Conservation (phyloP, 1,284 basidiomycete species). For the Rhodotorula sp. region DNA sequence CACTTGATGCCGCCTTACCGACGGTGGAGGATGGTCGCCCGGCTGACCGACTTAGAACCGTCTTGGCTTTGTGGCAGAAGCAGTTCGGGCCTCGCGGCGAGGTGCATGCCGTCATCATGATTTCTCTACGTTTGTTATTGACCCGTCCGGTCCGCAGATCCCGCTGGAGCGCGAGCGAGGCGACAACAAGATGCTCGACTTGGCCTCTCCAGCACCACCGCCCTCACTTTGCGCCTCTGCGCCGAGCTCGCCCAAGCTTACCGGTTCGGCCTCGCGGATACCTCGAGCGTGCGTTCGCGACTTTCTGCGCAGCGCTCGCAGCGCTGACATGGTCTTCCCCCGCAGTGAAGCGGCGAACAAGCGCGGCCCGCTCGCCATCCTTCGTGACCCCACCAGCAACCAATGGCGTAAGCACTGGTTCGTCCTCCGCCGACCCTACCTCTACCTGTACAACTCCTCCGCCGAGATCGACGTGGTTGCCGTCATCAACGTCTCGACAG, state of each 20-base stretch:
- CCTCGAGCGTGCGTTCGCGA: conserved; percentile 61
- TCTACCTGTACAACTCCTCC: conserved; percentile 78
- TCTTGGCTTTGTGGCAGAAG: conserved; percentile 73
- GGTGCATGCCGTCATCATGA: conserved; percentile 54
- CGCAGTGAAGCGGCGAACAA: conserved; percentile 75
- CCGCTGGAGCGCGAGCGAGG: conserved; percentile 65
- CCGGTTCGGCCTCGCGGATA: conserved; percentile 68
- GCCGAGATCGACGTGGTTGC: conserved; percentile 75
- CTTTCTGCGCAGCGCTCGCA: too few relatives aligned
- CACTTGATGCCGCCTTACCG: conserved; percentile 46
- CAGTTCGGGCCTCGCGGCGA: conserved; percentile 71
- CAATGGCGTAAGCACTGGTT: conserved; percentile 82
- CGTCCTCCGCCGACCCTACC: conserved; percentile 84
- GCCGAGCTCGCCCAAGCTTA: conserved; percentile 59
- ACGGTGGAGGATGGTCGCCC: conserved; percentile 51
- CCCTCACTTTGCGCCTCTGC: conserved; percentile 51
- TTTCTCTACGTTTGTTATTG: background rate
- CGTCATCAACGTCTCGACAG: conserved; percentile 77
- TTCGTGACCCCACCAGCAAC: conserved; percentile 74
- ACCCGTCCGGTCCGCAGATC: conserved; percentile 57
- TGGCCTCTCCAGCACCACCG: conserved; percentile 48
- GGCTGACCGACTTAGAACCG: conserved; percentile 59
- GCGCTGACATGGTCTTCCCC: conserved; percentile 16
- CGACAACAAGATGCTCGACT: conserved; percentile 54
- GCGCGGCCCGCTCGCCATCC: conserved; percentile 74